These are phyloP conservation scores for Fomitiporia mediterranea DNA, from an alignment of 1,284 basidiomycete species.

Conservation along the genomic window DNA sequence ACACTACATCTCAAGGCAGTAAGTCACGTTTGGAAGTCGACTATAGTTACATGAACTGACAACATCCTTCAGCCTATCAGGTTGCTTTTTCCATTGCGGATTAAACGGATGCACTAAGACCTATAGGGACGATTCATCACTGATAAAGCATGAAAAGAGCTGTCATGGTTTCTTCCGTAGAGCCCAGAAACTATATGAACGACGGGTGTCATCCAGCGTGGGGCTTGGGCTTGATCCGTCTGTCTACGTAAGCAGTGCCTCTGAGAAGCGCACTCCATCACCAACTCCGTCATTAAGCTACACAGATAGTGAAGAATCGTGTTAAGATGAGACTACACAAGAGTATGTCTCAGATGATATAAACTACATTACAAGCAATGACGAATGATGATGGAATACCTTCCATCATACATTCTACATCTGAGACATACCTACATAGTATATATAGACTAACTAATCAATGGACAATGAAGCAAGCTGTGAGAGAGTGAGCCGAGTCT, in stretches of 20 bases:
- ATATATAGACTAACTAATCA: too few relatives aligned
- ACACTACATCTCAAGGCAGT: not conserved
- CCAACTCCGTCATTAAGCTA: not conserved
- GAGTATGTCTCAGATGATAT: too few relatives aligned
- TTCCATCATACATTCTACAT: too few relatives aligned
- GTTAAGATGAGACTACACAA: too few relatives aligned
- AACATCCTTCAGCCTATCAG: not conserved
- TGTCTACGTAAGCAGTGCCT: not conserved
- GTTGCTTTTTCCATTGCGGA: not conserved
- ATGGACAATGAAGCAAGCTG: too few relatives aligned
- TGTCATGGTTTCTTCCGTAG: not conserved
- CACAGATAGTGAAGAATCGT: too few relatives aligned
- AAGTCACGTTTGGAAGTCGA: not conserved
- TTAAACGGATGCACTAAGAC: not conserved
- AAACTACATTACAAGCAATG: too few relatives aligned
- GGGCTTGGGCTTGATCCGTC: not conserved
- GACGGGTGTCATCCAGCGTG: not conserved
- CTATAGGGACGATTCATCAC: not conserved
- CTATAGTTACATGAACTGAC: not conserved
- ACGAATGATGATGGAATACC: too few relatives aligned
- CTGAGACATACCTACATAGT: too few relatives aligned
- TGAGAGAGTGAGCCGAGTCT: too few relatives aligned
- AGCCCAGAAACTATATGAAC: not conserved
- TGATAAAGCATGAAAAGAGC: slow-evolving; percentile 1
- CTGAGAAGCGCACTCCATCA: not conserved